Base-by-base conservation (phyloP, 1,284 basidiomycete species). In the Rhodotorula sp. region DNA sequence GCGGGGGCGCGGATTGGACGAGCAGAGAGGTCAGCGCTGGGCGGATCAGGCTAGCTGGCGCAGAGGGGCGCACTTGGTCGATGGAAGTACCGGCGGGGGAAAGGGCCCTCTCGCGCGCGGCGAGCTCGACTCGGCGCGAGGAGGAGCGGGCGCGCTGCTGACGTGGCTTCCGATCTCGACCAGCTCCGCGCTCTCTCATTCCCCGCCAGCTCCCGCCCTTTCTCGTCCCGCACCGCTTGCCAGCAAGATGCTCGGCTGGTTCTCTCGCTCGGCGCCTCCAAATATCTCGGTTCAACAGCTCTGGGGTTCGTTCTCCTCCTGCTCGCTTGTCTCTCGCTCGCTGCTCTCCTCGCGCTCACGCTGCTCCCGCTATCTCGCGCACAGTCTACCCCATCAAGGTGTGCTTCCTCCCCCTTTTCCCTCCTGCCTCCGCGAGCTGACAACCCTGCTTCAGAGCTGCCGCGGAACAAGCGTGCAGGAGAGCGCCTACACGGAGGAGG, bases 301-400 rank as follows among this genome's bases (percentile, higher is more conserved):
- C 41, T 68, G 66, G 66, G 70, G 70, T 66, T 27, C 39, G 70
- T 51, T 8, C 37, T 1, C 3, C 44, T 32, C 34, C 54, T 41
- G 46, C 29, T 48, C 58, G 34, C n/a, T 25, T 5, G 39, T 4
- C 50, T 21, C 46, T 60, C 59, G 34, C 37, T 6, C 46, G 17
- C 39, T 64, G 15, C 21, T 56, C 22, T 27, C 55, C 41, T n/a
- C n/a, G n/a, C n/a, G n/a, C n/a, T n/a, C n/a, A n/a, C n/a, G n/a
- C n/a, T n/a, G n/a, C n/a, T n/a, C n/a, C n/a, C n/a, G n/a, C n/a
- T n/a, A n/a, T n/a, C 50, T 9, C 37, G 2, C 0, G 44, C 12
- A 19, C 66, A 72, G 70, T 68, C 66, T 72, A 62, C 25, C 70
- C 70, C 10, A 68, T 72, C 70, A 72, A 72, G 66, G 70, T 65